Percentiles rank a stretch among this genome's conserved stretches.
Conservation (phyloP, 75 land plant species). For the Cupressus sempervirens region DNA sequence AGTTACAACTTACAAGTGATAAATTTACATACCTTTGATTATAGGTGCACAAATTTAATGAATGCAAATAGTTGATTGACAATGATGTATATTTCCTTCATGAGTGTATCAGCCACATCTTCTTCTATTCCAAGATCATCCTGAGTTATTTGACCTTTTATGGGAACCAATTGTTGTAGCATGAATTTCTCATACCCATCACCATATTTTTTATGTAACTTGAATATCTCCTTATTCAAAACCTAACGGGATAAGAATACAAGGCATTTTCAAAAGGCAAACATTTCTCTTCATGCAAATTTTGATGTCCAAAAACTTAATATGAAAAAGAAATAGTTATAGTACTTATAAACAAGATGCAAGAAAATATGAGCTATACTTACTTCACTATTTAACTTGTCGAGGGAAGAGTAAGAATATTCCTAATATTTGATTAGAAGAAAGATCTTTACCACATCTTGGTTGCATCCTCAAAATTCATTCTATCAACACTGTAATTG, state of each 20-base stretch:
- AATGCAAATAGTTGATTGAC: no score
- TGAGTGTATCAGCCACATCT: constrained; percentile 1
- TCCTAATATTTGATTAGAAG: constrained; percentile 64
- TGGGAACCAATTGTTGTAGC: constrained; percentile 21
- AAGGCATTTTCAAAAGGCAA: not conserved
- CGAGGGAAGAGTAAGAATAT: constrained; percentile 34
- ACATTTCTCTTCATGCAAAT: not conserved
- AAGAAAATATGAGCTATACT: not conserved
- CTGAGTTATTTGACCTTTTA: constrained; percentile 24
- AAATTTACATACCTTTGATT: no score
- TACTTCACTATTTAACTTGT: constrained; percentile 26
- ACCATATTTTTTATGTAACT: constrained; percentile 15
- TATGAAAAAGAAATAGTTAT: not conserved
- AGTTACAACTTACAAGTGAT: no score
- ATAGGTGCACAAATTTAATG: no score
- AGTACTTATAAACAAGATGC: not conserved
- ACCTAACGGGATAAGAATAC: not conserved
- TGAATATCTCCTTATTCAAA: constrained; percentile 19
- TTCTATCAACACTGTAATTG: constrained; percentile 34
- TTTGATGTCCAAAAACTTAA: not conserved
- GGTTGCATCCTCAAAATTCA: constrained; percentile 42
- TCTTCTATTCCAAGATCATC: constrained; percentile 25
- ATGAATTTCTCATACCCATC: constrained; percentile 20
- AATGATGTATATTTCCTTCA: constrained; percentile 23
- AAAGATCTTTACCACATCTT: constrained; percentile 33